Conservation (phyloP, 108 stramenopile genomes). For the Cafeteria roenbergensis region DNA sequence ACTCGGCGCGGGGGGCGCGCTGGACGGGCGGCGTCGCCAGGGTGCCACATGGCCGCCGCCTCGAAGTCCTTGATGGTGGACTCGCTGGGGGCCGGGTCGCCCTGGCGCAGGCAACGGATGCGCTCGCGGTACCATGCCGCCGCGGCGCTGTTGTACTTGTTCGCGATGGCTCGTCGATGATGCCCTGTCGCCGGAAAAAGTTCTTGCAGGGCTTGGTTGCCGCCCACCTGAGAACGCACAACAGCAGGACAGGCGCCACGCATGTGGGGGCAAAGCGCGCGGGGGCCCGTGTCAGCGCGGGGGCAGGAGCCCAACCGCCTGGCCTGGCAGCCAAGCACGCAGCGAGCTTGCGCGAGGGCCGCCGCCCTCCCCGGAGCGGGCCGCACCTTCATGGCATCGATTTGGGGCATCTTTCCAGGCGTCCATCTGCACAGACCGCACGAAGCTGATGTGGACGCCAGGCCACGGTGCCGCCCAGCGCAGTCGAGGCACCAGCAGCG, state of each 20-base stretch:
- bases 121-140: slow-evolving; percentile 10
- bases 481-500: slow-evolving; percentile 60
- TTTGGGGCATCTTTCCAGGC: slow-evolving; percentile 11
- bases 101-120: background rate
- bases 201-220: slow-evolving; percentile 32
- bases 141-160: slow-evolving; percentile 8
- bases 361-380: background rate
- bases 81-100: slow-evolving; percentile 5
- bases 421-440: slow-evolving; percentile 47
- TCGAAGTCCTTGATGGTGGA: background rate
- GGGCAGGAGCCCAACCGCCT: background rate
- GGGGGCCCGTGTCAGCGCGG: background rate
- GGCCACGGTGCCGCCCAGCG: slow-evolving; percentile 49
- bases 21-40: background rate
- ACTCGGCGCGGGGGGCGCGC: no score
- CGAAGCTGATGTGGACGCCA: slow-evolving; percentile 44
- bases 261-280: background rate
- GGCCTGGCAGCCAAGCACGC: background rate
- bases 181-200: slow-evolving; percentile 17
- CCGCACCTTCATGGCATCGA: background rate
- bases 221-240: slow-evolving; percentile 32
- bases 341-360: background rate
- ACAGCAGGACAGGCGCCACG: background rate
- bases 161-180: background rate
- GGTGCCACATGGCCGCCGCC: background rate